Evolutionary conservation across 345 rosid species (phyloP).

Genomic region (Camelina sativa): DNA sequence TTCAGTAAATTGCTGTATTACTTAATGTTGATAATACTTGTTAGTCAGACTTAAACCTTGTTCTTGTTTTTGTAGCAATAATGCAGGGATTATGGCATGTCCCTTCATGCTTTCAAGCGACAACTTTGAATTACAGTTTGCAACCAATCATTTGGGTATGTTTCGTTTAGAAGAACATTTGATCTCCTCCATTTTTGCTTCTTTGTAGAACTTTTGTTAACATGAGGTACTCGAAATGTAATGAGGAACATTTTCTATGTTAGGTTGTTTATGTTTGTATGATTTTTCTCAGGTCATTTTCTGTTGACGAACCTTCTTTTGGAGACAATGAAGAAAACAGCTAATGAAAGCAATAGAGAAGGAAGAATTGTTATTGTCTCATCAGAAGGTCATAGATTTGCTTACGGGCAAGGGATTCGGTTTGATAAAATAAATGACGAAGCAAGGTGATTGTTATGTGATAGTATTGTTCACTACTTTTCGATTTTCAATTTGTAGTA

Average conservation of each 20-base stretch:
- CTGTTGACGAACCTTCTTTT: slow-evolving; percentile 67
- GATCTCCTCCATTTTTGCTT: slow-evolving; percentile 2
- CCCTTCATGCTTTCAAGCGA: slow-evolving; percentile 61
- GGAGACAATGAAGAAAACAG: slow-evolving; percentile 77
- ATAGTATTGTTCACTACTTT: slow-evolving; percentile 12
- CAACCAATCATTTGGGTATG: slow-evolving; percentile 69
- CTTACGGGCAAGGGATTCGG: slow-evolving; percentile 66
- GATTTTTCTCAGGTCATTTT: slow-evolving; percentile 66
- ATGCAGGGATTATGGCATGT: slow-evolving; percentile 71
- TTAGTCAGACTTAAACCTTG: neutral
- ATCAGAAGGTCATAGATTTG: slow-evolving; percentile 62
- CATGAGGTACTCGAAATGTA: neutral
- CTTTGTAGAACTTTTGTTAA: neutral
- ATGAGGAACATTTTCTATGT: neutral
- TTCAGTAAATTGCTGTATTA: slow-evolving; percentile 16
- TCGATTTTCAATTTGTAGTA: neutral
- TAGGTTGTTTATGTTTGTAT: neutral
- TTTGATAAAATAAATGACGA: slow-evolving; percentile 67
- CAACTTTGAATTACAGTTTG: slow-evolving; percentile 60
- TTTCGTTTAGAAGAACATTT: neutral
- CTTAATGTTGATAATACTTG: neutral
- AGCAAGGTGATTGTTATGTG: slow-evolving; percentile 53
- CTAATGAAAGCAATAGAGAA: slow-evolving; percentile 59
- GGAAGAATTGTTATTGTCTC: slow-evolving; percentile 76
- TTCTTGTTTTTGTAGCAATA: slow-evolving; percentile 51